phyloP scores from a whole-genome alignment of 345 rosid genomes.

The Trapa bicornis region DNA sequence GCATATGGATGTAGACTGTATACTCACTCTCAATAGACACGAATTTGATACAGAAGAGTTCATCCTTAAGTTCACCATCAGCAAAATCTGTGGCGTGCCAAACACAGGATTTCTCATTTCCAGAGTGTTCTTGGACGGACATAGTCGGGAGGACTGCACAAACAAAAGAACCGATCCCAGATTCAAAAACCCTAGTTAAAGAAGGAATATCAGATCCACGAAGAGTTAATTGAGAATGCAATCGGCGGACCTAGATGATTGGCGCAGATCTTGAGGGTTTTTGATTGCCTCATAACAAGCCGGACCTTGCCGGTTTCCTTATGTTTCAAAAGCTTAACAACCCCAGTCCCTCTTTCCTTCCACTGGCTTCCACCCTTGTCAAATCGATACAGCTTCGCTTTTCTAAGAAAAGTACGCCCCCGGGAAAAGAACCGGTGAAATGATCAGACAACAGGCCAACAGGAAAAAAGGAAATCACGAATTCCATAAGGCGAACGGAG shows the following conservation, averaged over 20 bases:
- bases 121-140: conserved; percentile 19
- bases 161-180: background rate
- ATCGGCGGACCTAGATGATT: conserved; percentile 26
- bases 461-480: too few relatives aligned
- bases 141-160: too few relatives aligned
- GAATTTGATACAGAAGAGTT: conserved; percentile 69
- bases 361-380: conserved; percentile 78
- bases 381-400: conserved; percentile 75
- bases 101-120: conserved; percentile 66
- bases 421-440: too few relatives aligned
- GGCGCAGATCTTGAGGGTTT: conserved; percentile 97
- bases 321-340: conserved; percentile 80
- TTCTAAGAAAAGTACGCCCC: conserved; percentile 24
- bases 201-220: background rate
- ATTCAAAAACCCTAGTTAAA: background rate
- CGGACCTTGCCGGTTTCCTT: conserved; percentile 66
- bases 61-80: conserved; percentile 64
- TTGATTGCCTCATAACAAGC: conserved; percentile 84
- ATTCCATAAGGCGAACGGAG: too few relatives aligned
- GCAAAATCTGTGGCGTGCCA: conserved; percentile 69
- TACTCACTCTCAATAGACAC: conserved; percentile 53
- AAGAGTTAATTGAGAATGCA: background rate
- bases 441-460: too few relatives aligned
- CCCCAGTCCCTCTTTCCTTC: conserved; percentile 94
- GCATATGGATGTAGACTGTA: background rate